Evolutionary conservation across 2,329 filamentous ascomycete species (phyloP).

Genomic region (Microdochium nivale): DNA sequence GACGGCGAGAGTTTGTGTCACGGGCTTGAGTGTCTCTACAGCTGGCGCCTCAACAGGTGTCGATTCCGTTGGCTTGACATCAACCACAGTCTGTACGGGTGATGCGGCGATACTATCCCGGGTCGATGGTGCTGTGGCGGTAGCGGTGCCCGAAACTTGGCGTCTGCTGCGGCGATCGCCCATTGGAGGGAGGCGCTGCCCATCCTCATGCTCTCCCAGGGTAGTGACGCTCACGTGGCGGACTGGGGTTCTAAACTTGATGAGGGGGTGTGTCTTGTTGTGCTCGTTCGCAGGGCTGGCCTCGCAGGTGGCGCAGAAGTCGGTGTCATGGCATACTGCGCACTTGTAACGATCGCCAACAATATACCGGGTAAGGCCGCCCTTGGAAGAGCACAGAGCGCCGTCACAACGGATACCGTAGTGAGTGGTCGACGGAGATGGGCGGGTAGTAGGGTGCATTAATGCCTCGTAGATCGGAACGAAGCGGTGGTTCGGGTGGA

Average conservation of each 20-base stretch:
- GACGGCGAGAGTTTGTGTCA: constrained; percentile 7
- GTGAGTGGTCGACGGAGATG: constrained; percentile 47
- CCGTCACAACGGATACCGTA: constrained; percentile 91
- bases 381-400: constrained; percentile 64
- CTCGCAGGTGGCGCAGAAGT: constrained; percentile 94
- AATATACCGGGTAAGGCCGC: constrained; percentile 59
- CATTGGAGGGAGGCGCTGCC: constrained; percentile 57
- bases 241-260: constrained; percentile 94
- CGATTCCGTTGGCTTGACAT: constrained; percentile 57
- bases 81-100: constrained; percentile 62
- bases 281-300: constrained; percentile 76
- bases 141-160: constrained; percentile 1
- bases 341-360: constrained; percentile 91
- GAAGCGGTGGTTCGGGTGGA: constrained; percentile 81
- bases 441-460: constrained; percentile 26
- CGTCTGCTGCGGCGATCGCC: constrained; percentile 47
- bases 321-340: constrained; percentile 85
- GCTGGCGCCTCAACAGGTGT: constrained; percentile 21
- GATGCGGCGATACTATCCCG: constrained; percentile 28
- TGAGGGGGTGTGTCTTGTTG: constrained; percentile 92
- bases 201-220: constrained; percentile 64
- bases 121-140: constrained; percentile 4
- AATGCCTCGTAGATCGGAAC: constrained; percentile 76
- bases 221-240: constrained; percentile 83
- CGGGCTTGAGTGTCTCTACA: constrained; percentile 9